Evolutionary conservation across 2,329 filamentous ascomycete genomes (phyloP), one percentile per base, ranked within the genome.

Genomic region (Neurospora sp.): DNA sequence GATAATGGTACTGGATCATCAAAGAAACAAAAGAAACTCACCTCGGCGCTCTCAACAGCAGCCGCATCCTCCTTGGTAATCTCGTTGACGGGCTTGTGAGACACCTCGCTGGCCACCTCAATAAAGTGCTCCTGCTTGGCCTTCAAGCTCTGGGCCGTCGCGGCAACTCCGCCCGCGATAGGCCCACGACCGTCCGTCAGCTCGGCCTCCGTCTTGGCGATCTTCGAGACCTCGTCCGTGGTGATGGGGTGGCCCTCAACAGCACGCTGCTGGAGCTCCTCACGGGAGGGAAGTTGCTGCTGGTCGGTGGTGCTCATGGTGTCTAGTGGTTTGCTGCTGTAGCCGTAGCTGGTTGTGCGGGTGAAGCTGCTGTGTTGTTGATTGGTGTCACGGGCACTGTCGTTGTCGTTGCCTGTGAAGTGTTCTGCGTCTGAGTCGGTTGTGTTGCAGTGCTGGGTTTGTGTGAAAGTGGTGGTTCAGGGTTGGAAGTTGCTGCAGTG

Each of bases 41-140:
- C 76, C 75, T 79, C 77, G 42, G 74, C 75, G 15, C 70, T 76
- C 68, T 76, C 76, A 13, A 78, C 72, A 58, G 75, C 69, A 17
- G 74, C 75, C 2, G 77, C 77, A 69, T 79, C 77, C 58, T 78
- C 74, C 71, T 74, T 77, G 1, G 78, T 78, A 46, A 80, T 74
- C 38, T 78, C 68, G 5, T 70, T 72, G 8, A 71, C 70, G 1
- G 74, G 73, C 71, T 79, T 80, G 9, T 76, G 71, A 3, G 75
- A 75, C 4, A 79, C 70, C 8, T 78, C 76, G 36, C 76, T 75
- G 1, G 78, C 76, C 58, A 74, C 76, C 11, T 72, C 74, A 19
- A 77, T 62, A 69, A 79, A 79, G 71, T 78, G 78, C 69, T 78
- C 75, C 71, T 79, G 78, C 67, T 73, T 77, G 72, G 78, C 77